A percentile compares a stretch with the other conserved stretches of the same genome.
These are phyloP conservation scores for Boletus reticulatus DNA, from an alignment of 768 basidiomycete species.

Conservation along the genomic window DNA sequence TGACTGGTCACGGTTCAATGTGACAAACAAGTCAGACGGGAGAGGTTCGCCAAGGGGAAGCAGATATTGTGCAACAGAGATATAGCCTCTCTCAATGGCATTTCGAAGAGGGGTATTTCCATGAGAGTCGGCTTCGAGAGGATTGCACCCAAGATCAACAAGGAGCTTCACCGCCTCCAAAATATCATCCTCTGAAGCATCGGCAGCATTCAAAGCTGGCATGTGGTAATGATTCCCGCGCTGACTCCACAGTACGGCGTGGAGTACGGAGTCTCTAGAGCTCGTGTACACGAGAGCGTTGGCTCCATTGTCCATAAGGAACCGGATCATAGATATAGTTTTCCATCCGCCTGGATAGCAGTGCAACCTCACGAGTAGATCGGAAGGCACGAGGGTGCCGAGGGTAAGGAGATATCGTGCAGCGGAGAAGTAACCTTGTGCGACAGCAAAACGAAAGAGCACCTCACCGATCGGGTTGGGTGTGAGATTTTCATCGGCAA, in stretches of 20 bases:
- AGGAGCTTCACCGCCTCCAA: not conserved
- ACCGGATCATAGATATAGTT: not conserved
- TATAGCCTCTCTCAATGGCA: not conserved
- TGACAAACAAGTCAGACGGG: not conserved
- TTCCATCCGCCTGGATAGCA: not conserved
- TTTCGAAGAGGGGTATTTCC: not conserved
- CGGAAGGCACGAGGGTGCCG: not conserved
- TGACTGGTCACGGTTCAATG: not conserved
- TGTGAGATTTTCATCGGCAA: not conserved
- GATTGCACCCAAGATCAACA: not conserved
- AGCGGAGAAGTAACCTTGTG: not conserved
- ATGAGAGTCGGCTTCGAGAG: not conserved
- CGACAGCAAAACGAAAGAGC: not conserved
- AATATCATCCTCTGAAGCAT: not conserved
- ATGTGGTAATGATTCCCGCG: too few species aligned
- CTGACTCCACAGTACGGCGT: not conserved
- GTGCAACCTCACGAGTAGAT: not conserved
- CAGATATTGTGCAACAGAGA: not conserved
- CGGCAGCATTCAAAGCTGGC: too few species aligned
- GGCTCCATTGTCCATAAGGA: not conserved
- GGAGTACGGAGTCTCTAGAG: not conserved
- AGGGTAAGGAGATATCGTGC: not conserved
- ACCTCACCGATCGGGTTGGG: not conserved
- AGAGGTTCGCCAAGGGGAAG: not conserved
- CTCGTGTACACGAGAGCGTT: not conserved